Base-by-base conservation (phyloP, 805 yeast genomes). In the Pichia sporocuriosa region DNA sequence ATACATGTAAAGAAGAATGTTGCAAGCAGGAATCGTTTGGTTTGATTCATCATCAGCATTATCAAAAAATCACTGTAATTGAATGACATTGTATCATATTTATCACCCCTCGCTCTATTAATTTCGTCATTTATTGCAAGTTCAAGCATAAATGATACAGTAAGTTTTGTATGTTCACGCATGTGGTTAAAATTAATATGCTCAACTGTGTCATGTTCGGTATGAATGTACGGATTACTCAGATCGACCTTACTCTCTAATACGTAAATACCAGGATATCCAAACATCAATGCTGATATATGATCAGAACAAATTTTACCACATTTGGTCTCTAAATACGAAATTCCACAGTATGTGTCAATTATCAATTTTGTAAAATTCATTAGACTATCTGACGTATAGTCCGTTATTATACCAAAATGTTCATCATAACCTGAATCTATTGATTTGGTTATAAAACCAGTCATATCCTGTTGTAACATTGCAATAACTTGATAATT, bases 391-490 rank as follows among this genome's bases (percentile, higher is more conserved):
- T 61, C 58, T 21, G 79, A 69, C 1, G 83, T 79, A 58, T 73
- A 79, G 65, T 87, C 95, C 2, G 76, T 73, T 44, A 88, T 77
- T 33, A 90, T 69, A n/a, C 96, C 96, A 52, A 89, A 72, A 58
- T 77, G 79, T 32, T 76, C 87, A 60, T 67, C 78, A 52, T 58
- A 65, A 43, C 72, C 81, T 23, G 49, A 63, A 48, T 70, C 75
- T 30, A 63, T 56, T 31, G 79, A 65, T 32, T 70, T 73, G 26
- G 69, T 67, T 3, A 81, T 73, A 56, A 69, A 86, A 0, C 96
- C 96, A 3, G 95, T 84, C 95, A 89, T 89, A 59, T 90, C 98
- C 59, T 87, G 95, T 62, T 90, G 96, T 30, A 90, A 67, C 93
- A 88, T 82, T 5, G 89, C 88, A 24, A 79, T 73, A 19, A 90